Base-by-base conservation (phyloP, 441 rosid species). In the Erysimum pusillum region DNA sequence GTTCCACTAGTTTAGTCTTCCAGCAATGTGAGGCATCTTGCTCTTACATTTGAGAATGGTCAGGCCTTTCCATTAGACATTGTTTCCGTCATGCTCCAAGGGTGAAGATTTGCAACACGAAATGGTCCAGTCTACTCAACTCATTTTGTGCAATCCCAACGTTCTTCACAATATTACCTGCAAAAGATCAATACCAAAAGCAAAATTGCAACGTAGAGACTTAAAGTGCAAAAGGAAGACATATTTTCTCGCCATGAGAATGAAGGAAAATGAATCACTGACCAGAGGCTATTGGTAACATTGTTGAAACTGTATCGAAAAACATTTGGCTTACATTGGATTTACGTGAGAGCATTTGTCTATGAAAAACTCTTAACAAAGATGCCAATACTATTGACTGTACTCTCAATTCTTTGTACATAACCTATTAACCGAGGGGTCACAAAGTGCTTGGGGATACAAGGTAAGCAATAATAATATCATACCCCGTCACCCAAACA, bases 71-170 rank as follows among this genome's bases (percentile, higher is more conserved):
- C 28, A 25, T 25, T 52, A 91, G 81, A 28, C 85, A 84, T 78
- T 92, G 6, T 92, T 34, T 25, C 28, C 28, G 2, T 25, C 28
- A 25, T 25, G 28, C 28, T 25, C 28, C 28, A 3, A 25, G 28
- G 28, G 28, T 25, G 28, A 25, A 25, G 28, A 25, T 3, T 25
- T n/a, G n/a, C 97, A 57, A 97, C 91, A 84, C 79, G 85, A 76
- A 86, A 74, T 67, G 78, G 61, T 75, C 77, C 44, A 87, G 34
- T 73, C 76, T 85, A 82, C 76, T 76, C 48, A 78, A 76, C 52
- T 42, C 57, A 57, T 74, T 65, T 42, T 67, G 76, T 73, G 76
- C 52, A 59, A 66, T 56, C 76, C 81, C 79, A 36, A 13, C 63
- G 61, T 80, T 85, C 57, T 68, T 80, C 73, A 34, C 67, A 74